Evolutionary conservation across 208 protist species (phyloP), one percentile per base, ranked within the genome.

Genomic region (Trypanosoma conorhini): DNA sequence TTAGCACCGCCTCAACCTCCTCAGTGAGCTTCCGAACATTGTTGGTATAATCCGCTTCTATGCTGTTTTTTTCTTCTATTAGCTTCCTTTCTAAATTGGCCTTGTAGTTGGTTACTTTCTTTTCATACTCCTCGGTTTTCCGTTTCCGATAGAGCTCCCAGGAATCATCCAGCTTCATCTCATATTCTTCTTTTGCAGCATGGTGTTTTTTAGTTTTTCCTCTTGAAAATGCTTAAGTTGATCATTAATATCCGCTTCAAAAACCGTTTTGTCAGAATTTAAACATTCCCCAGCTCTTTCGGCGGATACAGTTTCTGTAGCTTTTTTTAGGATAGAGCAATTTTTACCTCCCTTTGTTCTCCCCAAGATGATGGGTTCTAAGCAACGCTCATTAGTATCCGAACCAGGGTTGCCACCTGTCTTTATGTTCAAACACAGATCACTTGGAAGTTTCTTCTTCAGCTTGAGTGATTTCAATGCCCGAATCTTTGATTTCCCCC

Each of bases 381-480:
- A 33, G 28, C 62, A 40, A 46, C 54, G 40, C 28, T 62, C 51
- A 55, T 30, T 63, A n/a, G 40, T 38, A 62, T 68, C 70, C 21
- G 61, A 74, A 52, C 40, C 33, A 24, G 61, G 52, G 40, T 54
- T 61, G 33, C 4, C 31, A 15, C 60, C 28, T 22, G 35, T 33
- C 24, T 79, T 62, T 46, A 54, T 24, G 4, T 68, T 61, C 48
- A 72, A 26, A 57, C 60, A 10, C 59, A 77, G 72, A 30, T 83
- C 70, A 35, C 72, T 64, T 50, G 79, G 62, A 38, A 80, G 46
- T 66, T 76, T 64, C 22, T 75, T 75, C 56, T 74, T 83, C 7
- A 75, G n/a, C 56, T 83, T 83, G 5, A 80, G 38, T 17, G 60
- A 63, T 56, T 80, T 83, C n/a, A 83, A 44, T 4, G 64, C n/a